Evolutionary conservation across 2,329 filamentous ascomycete species (phyloP).

Genomic region (Cytospora leucostoma): DNA sequence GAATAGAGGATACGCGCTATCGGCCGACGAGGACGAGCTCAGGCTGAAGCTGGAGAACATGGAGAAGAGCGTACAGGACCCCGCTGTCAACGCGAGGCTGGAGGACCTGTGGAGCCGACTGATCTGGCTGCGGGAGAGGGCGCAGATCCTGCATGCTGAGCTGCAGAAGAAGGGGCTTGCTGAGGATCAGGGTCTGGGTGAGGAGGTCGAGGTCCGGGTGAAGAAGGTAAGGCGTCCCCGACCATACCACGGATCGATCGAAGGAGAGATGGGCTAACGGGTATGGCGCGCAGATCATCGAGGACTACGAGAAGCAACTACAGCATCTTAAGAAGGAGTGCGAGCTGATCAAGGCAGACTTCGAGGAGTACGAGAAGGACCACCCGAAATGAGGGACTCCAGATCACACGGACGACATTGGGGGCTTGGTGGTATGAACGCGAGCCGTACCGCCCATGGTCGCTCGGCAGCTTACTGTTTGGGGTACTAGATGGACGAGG

Average conservation of each 20-base stretch:
- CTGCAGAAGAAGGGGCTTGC: constrained; percentile 65
- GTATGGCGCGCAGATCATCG: constrained; percentile 60
- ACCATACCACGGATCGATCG: no score
- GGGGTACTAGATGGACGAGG: neutral
- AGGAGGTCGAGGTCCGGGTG: constrained; percentile 69
- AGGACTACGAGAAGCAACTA: constrained; percentile 80
- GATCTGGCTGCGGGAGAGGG: constrained; percentile 72
- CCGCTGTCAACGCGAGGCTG: constrained; percentile 71
- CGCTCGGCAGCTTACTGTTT: neutral
- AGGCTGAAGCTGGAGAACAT: constrained; percentile 70
- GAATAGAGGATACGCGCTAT: constrained; percentile 79
- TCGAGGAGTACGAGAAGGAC: constrained; percentile 56
- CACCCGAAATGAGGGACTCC: constrained; percentile 33
- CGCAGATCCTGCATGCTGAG: constrained; percentile 71
- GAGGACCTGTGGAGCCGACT: constrained; percentile 86
- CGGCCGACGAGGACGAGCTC: constrained; percentile 76
- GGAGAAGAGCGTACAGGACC: constrained; percentile 72
- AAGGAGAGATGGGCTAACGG: constrained; percentile 27
- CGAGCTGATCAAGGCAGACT: constrained; percentile 62
- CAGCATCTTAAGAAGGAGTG: constrained; percentile 73
- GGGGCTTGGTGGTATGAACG: neutral
- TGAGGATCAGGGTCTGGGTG: constrained; percentile 61
- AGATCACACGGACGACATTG: neutral
- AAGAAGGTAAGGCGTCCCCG: constrained; percentile 62
- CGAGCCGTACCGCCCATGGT: neutral